phyloP scores from a whole-genome alignment of 345 rosid genomes.

The Sisymbrium irio region DNA sequence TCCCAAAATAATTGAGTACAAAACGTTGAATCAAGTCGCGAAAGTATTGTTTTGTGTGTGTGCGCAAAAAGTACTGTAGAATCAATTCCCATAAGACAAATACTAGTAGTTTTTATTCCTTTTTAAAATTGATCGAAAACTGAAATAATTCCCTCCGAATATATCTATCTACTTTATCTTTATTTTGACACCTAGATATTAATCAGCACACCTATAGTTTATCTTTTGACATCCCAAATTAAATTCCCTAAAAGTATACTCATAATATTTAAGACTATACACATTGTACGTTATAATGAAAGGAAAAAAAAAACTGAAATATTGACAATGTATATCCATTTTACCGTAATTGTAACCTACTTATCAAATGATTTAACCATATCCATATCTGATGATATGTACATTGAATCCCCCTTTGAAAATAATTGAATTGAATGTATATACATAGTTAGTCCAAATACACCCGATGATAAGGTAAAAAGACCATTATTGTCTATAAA shows the following conservation, averaged over 20 bases:
- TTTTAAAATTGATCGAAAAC: background rate
- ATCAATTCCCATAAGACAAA: background rate
- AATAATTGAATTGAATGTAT: background rate
- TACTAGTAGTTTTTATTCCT: background rate
- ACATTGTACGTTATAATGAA: too few species aligned
- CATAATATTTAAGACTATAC: background rate
- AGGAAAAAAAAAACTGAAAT: background rate
- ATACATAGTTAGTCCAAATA: background rate
- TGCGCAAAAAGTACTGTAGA: background rate
- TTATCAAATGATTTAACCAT: background rate
- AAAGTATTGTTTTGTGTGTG: background rate
- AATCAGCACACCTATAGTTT: background rate
- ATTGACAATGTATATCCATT: background rate
- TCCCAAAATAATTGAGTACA: constrained; percentile 7
- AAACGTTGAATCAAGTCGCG: background rate
- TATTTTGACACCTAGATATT: background rate
- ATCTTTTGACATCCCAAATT: background rate
- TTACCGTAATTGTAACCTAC: background rate
- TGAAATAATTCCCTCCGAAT: background rate
- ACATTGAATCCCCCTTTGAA: background rate
- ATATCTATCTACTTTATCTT: background rate
- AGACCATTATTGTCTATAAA: background rate
- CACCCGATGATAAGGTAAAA: background rate
- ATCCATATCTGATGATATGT: background rate
- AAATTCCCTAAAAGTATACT: background rate